phyloP scores from a whole-genome alignment of 164 flowering plant species.

The Annona cherimola region DNA sequence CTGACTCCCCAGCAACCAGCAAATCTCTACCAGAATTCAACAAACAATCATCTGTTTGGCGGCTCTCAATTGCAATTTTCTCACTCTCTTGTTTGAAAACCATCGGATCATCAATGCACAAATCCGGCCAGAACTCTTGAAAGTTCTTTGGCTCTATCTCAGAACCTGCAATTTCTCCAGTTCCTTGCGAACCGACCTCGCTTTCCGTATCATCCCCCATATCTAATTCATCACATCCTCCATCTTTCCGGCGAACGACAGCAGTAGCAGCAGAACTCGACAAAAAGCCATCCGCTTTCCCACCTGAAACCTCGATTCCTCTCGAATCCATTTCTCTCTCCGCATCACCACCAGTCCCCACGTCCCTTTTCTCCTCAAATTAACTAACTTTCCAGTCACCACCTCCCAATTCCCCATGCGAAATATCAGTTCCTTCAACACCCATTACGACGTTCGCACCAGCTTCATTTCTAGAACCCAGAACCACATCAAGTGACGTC shows the following conservation, averaged over 20 bases:
- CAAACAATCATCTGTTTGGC: conserved; percentile 21
- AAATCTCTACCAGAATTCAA: conserved; percentile 28
- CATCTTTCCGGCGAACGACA: conserved; percentile 29
- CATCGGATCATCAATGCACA: conserved; percentile 36
- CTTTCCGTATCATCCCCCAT: conserved; percentile 18
- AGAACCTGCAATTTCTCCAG: background rate
- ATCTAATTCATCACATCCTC: conserved; percentile 23
- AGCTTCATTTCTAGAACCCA: background rate
- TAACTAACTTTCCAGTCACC: background rate
- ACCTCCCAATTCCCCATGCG: background rate
- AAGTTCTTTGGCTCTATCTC: conserved; percentile 17
- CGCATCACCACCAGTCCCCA: background rate
- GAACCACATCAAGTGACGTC: background rate
- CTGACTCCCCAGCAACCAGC: background rate
- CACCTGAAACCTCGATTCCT: conserved; percentile 14
- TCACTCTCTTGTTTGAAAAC: conserved; percentile 16
- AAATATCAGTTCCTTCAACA: background rate
- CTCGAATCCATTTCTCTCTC: conserved; percentile 1
- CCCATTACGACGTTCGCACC: background rate
- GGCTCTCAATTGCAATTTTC: conserved; percentile 5
- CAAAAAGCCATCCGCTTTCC: conserved; percentile 41
- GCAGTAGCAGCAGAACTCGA: conserved; percentile 48
- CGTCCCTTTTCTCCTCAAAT: background rate
- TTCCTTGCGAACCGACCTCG: conserved; percentile 21
- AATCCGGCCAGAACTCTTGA: conserved; percentile 50